Evolutionary conservation across 306 rosid genomes (phyloP), one percentile per base, ranked within the genome.

Genomic region (Casuarina glauca): DNA sequence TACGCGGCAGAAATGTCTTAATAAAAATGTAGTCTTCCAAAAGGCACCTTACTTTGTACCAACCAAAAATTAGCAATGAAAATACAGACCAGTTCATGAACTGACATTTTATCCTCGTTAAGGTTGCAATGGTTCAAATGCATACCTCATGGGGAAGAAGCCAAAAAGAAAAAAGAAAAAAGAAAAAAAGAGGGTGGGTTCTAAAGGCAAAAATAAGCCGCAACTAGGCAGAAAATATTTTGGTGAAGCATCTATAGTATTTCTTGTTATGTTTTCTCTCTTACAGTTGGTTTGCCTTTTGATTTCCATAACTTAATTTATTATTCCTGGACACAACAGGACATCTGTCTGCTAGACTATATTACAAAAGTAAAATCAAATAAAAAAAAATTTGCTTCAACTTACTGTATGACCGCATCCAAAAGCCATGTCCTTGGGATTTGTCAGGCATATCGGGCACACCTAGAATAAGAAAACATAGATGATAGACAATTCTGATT

Each of bases 401-500:
- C 93, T 89, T 83, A 95, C 98, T 20, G 90, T 86, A 79, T 95
- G 98, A 73, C 98, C 98, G 48, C 98, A 95, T 83, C 92, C 97
- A 80, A 95, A 95, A 83, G 98, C 98, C 98, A 95, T 88, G 82
- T 95, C 91, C 90, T 87, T 95, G 4, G 96, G 98, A 79, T 95
- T 91, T 53, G 90, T 87, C 69, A 92, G 88, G 86, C 98, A 95
- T 82, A 95, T 80, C 42, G 97, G 97, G 78, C 98, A 95, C 72
- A 86, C 91, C 98, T 94, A 75, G 51, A 81, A 82, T 51, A 87
- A 72, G 46, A 49, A 16, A 82, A 66, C 17, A 60, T 48, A 74
- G 16, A 36, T 77, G 79, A 82, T 71, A 79, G 70, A 82, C 69
- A 75, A 73, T 68, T 53, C 63, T 64, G 55, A 67, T 70, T 20